Evolutionary conservation across 768 basidiomycete genomes (phyloP), one percentile per base, ranked within the genome.

Genomic region (Cystobasidium ongulense): DNA sequence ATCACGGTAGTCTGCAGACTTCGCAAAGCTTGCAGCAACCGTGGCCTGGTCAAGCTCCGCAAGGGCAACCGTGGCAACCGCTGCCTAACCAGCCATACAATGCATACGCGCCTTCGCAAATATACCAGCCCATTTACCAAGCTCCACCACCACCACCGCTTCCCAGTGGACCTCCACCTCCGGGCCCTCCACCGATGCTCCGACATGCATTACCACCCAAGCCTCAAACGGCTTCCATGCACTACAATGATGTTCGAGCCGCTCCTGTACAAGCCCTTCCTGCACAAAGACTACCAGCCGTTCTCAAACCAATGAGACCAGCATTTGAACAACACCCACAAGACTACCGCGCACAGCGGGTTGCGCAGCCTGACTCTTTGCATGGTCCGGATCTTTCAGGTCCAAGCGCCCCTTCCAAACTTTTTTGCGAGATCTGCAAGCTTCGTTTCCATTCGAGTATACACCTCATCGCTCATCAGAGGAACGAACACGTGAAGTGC

Each of bases 401-500:
- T 53, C 29, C 65, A n/a, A 27, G 17, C 36, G 27, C 15, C 38
- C n/a, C 41, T 23, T n/a, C 65, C 15, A 43, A 52, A 31, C 15
- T 50, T 13, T 67, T 5, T 31, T 67, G 65, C 65, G 29, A 67
- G 10, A 25, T 38, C n/a, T 67, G 65, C 65, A 46, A 43, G 27
- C 65, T 25, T 11, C 52, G 41, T 50, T 67, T 67, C 25, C 2
- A 21, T 8, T 54, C 50, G 23, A 52, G 53, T 21, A 53, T 67
- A 15, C 46, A 46, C 29, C 43, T 67, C 21, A 67, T 71, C 11
- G 68, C 68, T 2, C 68, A 59, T 23, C 53, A 71, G 21, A 36
- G 54, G 52, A 54, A 71, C 27, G 68, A 71, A 35, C 68, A 71
- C 25, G 68, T 71, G 33, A 46, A 46, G n/a, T 71, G 68, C 43